Conservation (phyloP, 208 protist species). For the Trypanosoma cruzi region DNA sequence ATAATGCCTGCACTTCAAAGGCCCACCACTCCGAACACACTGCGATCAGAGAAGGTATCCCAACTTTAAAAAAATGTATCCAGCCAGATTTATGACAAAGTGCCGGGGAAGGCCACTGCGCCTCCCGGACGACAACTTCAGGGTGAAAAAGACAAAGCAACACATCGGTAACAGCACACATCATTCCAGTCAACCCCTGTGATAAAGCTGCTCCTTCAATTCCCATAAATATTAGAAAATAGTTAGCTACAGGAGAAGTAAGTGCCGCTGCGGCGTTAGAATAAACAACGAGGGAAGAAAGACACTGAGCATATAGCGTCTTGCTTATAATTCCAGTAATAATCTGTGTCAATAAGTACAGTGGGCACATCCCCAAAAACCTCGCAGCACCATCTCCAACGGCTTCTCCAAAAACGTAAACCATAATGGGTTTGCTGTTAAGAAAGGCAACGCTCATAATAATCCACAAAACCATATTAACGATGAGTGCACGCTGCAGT, state of each 20-base stretch:
- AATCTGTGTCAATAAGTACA: slow-evolving; percentile 61
- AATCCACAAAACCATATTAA: slow-evolving; percentile 43
- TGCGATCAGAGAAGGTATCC: slow-evolving; percentile 52
- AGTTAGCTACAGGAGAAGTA: slow-evolving; percentile 51
- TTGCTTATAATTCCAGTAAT: slow-evolving; percentile 63
- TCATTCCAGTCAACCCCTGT: slow-evolving; percentile 34
- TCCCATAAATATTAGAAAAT: slow-evolving; percentile 58
- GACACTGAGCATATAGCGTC: slow-evolving; percentile 65
- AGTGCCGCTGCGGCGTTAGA: slow-evolving; percentile 54
- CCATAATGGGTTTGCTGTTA: slow-evolving; percentile 38
- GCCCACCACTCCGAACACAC: slow-evolving; percentile 81
- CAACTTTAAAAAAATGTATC: slow-evolving; percentile 53
- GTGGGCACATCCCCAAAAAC: slow-evolving; percentile 55
- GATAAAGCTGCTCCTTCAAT: slow-evolving; percentile 55
- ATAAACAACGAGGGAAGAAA: slow-evolving; percentile 44
- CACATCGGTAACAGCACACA: slow-evolving; percentile 43
- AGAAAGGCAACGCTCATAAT: slow-evolving; percentile 61
- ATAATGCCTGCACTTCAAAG: slow-evolving; percentile 67
- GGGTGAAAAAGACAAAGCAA: slow-evolving; percentile 53
- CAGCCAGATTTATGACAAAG: slow-evolving; percentile 42
- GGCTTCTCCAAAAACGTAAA: slow-evolving; percentile 41
- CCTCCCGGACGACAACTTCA: slow-evolving; percentile 44
- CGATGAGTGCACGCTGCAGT: slow-evolving; percentile 54
- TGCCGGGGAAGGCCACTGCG: slow-evolving; percentile 57
- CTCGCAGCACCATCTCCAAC: slow-evolving; percentile 40